Evolutionary conservation across 1,139 yeast species (phyloP).

Genomic region (Yamadazyma atmosphaerica): DNA sequence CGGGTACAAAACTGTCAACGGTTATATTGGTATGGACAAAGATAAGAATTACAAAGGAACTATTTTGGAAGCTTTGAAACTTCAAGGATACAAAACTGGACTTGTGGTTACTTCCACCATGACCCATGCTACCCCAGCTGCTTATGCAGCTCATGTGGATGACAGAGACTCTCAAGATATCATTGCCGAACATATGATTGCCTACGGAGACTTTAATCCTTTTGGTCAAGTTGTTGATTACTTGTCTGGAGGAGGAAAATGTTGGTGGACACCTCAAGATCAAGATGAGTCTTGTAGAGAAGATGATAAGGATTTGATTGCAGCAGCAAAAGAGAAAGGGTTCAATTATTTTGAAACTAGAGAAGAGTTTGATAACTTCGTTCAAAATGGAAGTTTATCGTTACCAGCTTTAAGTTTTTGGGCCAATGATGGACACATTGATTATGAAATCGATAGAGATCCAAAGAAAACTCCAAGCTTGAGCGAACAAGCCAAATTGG

Average conservation of each 20-base stretch:
- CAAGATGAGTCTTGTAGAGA: constrained; percentile 61
- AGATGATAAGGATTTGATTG: constrained; percentile 66
- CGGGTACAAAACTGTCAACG: constrained; percentile 75
- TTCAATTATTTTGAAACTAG: constrained; percentile 69
- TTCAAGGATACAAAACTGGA: constrained; percentile 76
- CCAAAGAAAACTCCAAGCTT: constrained; percentile 62
- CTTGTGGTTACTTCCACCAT: constrained; percentile 83
- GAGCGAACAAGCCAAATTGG: constrained; percentile 70
- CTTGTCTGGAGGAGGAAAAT: constrained; percentile 87
- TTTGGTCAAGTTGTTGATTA: constrained; percentile 76
- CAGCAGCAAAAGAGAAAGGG: constrained; percentile 56
- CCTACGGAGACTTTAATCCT: constrained; percentile 46
- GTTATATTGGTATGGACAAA: constrained; percentile 77
- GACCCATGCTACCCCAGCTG: constrained; percentile 66
- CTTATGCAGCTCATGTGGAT: constrained; percentile 71
- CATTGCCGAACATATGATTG: constrained; percentile 79
- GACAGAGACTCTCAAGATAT: constrained; percentile 66
- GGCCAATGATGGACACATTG: constrained; percentile 65
- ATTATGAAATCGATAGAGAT: constrained; percentile 75
- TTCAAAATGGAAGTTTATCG: constrained; percentile 44
- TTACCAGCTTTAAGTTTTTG: constrained; percentile 74
- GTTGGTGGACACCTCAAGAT: constrained; percentile 58
- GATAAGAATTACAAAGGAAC: constrained; percentile 73
- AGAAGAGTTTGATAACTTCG: constrained; percentile 49
- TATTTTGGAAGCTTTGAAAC: constrained; percentile 76